Base-by-base conservation (phyloP, 768 basidiomycete species). In the Boletus reticulatus region DNA sequence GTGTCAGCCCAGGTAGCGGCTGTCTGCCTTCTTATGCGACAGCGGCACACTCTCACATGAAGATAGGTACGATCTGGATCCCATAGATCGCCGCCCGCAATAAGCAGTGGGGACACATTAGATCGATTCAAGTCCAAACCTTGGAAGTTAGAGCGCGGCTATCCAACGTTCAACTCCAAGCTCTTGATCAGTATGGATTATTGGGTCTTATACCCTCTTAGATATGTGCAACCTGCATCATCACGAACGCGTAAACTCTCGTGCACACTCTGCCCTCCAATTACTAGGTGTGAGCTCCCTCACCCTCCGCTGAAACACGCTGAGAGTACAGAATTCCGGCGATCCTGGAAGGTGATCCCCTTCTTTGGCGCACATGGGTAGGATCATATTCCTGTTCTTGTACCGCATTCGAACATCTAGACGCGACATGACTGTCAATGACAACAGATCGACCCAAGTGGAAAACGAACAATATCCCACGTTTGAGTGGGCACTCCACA, bases 401-500 rank as follows among this genome's bases (percentile, higher is more conserved):
- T 90, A 88, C 24, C 89, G 80, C 80, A 89, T 83, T n/a, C 89
- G 82, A 44, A 92, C 75, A 62, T 79, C 85, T 87, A 57, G 39
- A 55, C 47, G 22, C 14, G 36, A 34, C 13, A 24, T 14, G 1
- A 4, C 32, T 19, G 19, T 48, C 49, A 49, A 14, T 16, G 31
- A 19, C 46, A 44, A 31, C 5, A 27, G 4, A 4, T 34, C 24
- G 27, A 13, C 22, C 12, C 39, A 7, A 36, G 43, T 0, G 9
- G 36, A 24, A 36, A 20, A 68, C 77, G 4, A 65, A 82, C 82
- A 83, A 52, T 80, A 72, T 53, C 81, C 77, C 38, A 74, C 62
- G 7, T 60, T 49, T 20, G 60, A 55, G 19, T 64, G 62, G 48
- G 65, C 41, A 46, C 55, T 65, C 69, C 69, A 71, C 55, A 82